These are phyloP conservation scores for Alliaria petiolata DNA, from an alignment of 345 rosid genomes.

Conservation along the genomic window DNA sequence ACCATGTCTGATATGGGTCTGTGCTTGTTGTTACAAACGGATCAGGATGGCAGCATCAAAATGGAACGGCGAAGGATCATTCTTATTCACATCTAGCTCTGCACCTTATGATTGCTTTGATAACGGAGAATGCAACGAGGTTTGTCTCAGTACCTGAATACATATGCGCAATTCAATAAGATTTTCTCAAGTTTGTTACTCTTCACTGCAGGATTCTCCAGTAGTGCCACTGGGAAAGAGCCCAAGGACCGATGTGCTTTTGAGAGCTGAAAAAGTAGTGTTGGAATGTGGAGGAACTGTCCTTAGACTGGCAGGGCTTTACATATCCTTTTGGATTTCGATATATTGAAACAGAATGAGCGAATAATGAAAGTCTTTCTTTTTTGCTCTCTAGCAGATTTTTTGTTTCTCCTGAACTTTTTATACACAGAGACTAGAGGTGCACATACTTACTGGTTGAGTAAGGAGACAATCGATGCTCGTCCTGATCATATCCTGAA, in stretches of 20 bases:
- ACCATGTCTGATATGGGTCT: neutral
- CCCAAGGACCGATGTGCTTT: conserved; percentile 79
- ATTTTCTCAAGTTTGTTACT: neutral
- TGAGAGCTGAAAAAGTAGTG: conserved; percentile 75
- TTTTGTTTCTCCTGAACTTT: conserved; percentile 42
- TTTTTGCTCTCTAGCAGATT: conserved; percentile 1
- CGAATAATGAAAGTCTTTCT: neutral
- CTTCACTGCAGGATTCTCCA: conserved; percentile 65
- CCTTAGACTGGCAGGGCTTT: conserved; percentile 88
- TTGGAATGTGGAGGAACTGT: conserved; percentile 74
- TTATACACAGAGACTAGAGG: conserved; percentile 81
- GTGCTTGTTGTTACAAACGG: conserved; percentile 7
- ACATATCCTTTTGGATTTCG: conserved; percentile 71
- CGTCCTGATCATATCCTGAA: conserved; percentile 92
- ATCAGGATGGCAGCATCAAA: conserved; percentile 75
- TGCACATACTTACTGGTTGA: conserved; percentile 84
- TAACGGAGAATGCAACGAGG: conserved; percentile 87
- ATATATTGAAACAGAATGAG: neutral
- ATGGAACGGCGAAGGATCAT: conserved; percentile 90
- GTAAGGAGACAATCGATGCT: conserved; percentile 61
- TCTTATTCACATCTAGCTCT: conserved; percentile 89
- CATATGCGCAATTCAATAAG: neutral
- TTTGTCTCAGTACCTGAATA: conserved; percentile 27
- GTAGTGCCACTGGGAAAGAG: conserved; percentile 80
- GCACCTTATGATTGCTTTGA: conserved; percentile 74